phyloP scores from a whole-genome alignment of 306 rosid species.

The Quercus parvula region DNA sequence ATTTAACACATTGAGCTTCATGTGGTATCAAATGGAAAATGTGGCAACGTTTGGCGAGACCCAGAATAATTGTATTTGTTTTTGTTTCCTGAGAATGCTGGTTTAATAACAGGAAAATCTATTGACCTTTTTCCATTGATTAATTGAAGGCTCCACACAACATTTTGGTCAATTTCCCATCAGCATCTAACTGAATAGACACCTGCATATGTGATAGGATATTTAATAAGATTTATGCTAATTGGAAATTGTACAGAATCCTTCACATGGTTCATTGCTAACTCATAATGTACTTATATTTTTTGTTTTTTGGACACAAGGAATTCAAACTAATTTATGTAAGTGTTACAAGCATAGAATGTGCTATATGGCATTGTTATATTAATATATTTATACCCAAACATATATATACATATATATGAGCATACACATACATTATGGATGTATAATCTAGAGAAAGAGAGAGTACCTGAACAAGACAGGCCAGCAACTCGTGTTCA shows the following conservation, averaged over 20 bases:
- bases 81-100: slow-evolving; percentile 52
- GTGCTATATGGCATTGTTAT: no score
- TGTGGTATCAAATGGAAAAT: slow-evolving; percentile 72
- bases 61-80: slow-evolving; percentile 70
- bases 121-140: slow-evolving; percentile 56
- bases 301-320: no score
- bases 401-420: no score
- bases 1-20: slow-evolving; percentile 43
- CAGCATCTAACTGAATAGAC: slow-evolving; percentile 47
- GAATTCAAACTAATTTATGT: no score
- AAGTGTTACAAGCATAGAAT: no score
- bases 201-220: slow-evolving; percentile 26
- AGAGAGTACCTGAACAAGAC: slow-evolving; percentile 53
- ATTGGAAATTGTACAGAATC: no score
- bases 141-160: slow-evolving; percentile 33
- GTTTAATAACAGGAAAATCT: slow-evolving; percentile 74
- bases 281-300: no score
- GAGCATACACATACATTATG: no score
- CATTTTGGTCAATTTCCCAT: slow-evolving; percentile 42
- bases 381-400: no score
- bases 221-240: no score
- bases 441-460: no score
- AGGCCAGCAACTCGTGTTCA: slow-evolving; percentile 50
- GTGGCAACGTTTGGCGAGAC: slow-evolving; percentile 54
- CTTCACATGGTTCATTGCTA: no score